Conservation (phyloP, 352 stramenopile species). For the Globisporangium heterothallicum region DNA sequence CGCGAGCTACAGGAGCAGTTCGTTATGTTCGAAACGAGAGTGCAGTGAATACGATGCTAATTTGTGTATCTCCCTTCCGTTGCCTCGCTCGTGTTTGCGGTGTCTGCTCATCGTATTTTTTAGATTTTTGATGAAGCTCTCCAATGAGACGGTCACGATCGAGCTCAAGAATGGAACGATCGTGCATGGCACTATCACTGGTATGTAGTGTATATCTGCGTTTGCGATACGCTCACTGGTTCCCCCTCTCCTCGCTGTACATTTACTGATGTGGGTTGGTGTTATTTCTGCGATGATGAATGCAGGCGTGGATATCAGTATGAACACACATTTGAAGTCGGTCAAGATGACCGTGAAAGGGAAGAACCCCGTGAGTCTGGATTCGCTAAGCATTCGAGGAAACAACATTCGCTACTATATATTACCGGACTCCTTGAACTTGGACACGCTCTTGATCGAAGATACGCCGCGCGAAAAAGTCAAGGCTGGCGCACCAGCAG, state of each 20-base stretch:
- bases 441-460: slow-evolving; percentile 98
- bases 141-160: slow-evolving; percentile 98
- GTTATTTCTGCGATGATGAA: no score
- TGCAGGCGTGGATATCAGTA: slow-evolving; percentile 97
- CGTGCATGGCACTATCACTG: slow-evolving; percentile 96
- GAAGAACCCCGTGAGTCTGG: slow-evolving; percentile 96
- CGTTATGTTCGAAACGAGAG: neutral
- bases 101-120: neutral
- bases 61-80: neutral
- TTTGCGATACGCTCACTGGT: no score
- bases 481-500: slow-evolving; percentile 55
- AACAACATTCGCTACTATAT: slow-evolving; percentile 98
- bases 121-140: slow-evolving; percentile 98
- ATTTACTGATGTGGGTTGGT: no score
- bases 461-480: slow-evolving; percentile 96
- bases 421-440: slow-evolving; percentile 94
- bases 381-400: slow-evolving; percentile 96
- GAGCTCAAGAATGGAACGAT: slow-evolving; percentile 99
- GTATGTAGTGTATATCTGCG: slow-evolving; percentile 32
- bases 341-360: slow-evolving; percentile 97
- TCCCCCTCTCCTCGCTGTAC: no score
- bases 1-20: neutral
- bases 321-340: slow-evolving; percentile 99
- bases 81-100: neutral
- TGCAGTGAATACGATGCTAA: neutral